Percentiles rank a stretch among this genome's conserved stretches.
These are phyloP conservation scores for Mallotus japonicus DNA, from an alignment of 441 rosid species.

Conservation along the genomic window DNA sequence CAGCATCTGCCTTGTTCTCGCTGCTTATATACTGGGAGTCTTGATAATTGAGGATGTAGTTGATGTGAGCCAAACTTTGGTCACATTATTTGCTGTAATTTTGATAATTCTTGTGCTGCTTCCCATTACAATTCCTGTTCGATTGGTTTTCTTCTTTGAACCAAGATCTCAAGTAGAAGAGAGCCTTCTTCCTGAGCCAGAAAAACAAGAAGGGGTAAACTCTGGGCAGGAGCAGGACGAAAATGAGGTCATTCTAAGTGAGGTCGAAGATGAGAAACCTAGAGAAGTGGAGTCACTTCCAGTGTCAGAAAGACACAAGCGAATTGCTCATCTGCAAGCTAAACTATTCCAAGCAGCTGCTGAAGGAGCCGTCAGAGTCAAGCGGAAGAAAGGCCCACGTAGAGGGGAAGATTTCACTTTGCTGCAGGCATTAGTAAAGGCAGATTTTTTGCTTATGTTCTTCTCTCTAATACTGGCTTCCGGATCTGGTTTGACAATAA, in stretches of 20 bases:
- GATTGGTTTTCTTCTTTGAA: conserved; percentile 50
- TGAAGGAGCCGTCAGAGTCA: conserved; percentile 82
- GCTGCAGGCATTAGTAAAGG: conserved; percentile 80
- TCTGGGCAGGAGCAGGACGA: conserved; percentile 28
- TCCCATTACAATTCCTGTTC: conserved; percentile 66
- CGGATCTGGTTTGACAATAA: conserved; percentile 92
- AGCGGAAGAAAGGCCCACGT: conserved; percentile 68
- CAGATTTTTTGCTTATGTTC: conserved; percentile 88
- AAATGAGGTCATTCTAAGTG: conserved; percentile 70
- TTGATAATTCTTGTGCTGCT: conserved; percentile 55
- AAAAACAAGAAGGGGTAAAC: conserved; percentile 48
- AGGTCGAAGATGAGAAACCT: conserved; percentile 90
- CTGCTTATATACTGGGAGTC: conserved; percentile 78
- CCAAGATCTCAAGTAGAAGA: conserved; percentile 44
- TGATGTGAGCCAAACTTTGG: conserved; percentile 46
- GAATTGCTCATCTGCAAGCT: conserved; percentile 78
- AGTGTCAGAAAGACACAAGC: conserved; percentile 65
- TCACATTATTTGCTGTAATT: conserved; percentile 46
- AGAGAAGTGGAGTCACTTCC: conserved; percentile 75
- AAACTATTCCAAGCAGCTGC: conserved; percentile 84
- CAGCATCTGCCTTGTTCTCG: conserved; percentile 71
- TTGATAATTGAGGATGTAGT: conserved; percentile 78
- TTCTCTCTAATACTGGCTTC: conserved; percentile 78
- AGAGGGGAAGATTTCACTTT: conserved; percentile 93
- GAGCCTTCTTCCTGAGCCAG: conserved; percentile 49